These are phyloP conservation scores for Hamamelis virginiana DNA, from an alignment of 164 flowering plant species.

Conservation along the genomic window DNA sequence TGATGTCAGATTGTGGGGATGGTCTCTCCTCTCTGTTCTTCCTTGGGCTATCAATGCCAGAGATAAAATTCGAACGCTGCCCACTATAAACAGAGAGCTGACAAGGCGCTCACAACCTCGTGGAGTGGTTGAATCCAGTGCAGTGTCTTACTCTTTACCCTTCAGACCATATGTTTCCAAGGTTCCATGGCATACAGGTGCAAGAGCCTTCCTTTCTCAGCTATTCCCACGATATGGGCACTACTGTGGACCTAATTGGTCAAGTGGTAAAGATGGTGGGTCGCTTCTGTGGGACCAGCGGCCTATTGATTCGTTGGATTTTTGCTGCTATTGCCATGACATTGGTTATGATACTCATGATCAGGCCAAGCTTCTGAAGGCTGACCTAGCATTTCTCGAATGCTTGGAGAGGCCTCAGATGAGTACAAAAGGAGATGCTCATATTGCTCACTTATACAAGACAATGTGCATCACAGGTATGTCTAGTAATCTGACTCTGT, in stretches of 20 bases:
- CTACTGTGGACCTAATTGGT: constrained; percentile 99
- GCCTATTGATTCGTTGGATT: constrained; percentile 93
- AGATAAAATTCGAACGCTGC: constrained; percentile 34
- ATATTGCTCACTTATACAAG: constrained; percentile 61
- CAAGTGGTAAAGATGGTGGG: constrained; percentile 88
- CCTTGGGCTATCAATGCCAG: constrained; percentile 51
- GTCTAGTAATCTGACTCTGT: neutral
- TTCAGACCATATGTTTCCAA: constrained; percentile 90
- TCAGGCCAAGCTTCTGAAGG: constrained; percentile 82
- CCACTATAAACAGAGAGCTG: constrained; percentile 46
- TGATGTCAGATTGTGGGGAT: constrained; percentile 39
- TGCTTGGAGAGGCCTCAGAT: constrained; percentile 80
- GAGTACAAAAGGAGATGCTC: constrained; percentile 58
- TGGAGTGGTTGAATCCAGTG: constrained; percentile 16
- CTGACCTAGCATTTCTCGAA: constrained; percentile 89
- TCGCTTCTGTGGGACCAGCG: constrained; percentile 82
- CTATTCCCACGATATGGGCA: constrained; percentile 90
- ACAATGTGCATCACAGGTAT: constrained; percentile 89
- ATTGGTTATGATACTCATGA: constrained; percentile 82
- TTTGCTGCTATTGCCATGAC: constrained; percentile 95
- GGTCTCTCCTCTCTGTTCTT: constrained; percentile 46
- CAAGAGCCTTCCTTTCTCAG: constrained; percentile 77
- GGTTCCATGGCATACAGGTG: constrained; percentile 92
- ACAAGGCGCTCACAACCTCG: constrained; percentile 29
- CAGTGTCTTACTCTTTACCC: constrained; percentile 28